Conservation (phyloP, 2,329 filamentous ascomycete genomes). For the Ophiosphaerella korrae region DNA sequence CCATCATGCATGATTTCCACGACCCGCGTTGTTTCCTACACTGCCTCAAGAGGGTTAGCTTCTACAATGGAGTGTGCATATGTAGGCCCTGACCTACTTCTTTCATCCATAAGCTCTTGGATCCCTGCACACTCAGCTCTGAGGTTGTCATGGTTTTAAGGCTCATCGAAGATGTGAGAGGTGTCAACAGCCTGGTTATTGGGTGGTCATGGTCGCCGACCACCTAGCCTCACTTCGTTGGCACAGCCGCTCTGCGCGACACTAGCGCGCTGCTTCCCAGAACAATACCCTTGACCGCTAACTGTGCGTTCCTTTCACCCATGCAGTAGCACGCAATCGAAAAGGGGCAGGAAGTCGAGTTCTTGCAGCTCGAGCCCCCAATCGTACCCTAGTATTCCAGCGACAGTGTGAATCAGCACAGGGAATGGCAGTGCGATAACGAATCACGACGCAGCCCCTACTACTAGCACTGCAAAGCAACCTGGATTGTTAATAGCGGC, state of each 20-base stretch:
- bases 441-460: conserved; percentile 13
- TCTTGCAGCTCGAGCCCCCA: conserved; percentile 13
- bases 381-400: conserved; percentile 4
- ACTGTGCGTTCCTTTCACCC: conserved; percentile 7
- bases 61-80: conserved; percentile 1
- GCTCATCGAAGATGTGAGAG: conserved; percentile 6
- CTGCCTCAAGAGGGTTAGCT: conserved; percentile 2
- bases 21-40: too few species aligned
- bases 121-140: conserved; percentile 1
- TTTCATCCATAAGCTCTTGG: conserved; percentile 4
- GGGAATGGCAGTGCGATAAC: conserved; percentile 8
- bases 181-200: conserved; percentile 17
- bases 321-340: conserved; percentile 12
- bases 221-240: conserved; percentile 33
- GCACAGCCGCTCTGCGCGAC: conserved; percentile 16
- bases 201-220: conserved; percentile 29
- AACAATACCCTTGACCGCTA: neutral
- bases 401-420: neutral
- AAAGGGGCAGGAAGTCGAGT: conserved; percentile 18
- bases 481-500: conserved; percentile 2
- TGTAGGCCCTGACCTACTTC: neutral
- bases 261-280: conserved; percentile 2
- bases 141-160: conserved; percentile 3
- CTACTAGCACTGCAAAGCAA: conserved; percentile 7
- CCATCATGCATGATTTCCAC: too few species aligned